Base-by-base conservation (phyloP, 768 basidiomycete genomes). In the Pleurotus sapidus region DNA sequence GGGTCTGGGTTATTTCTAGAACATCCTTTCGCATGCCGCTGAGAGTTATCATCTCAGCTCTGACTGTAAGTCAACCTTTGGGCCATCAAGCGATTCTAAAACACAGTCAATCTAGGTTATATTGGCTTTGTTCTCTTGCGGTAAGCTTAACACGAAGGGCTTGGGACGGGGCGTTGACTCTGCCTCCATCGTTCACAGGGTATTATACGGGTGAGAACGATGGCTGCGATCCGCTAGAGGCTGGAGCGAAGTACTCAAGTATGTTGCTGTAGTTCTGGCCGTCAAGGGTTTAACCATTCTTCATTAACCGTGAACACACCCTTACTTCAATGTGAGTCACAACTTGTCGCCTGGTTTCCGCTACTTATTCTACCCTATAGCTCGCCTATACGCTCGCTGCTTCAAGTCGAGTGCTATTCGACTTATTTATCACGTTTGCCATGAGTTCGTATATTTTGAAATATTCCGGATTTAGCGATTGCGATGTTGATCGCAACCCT, bases 261-360 rank as follows among this genome's bases (percentile, higher is more conserved):
- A 30, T 30, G 6, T 9, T 14, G 17, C 50, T 4, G 17, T 34
- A 53, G 50, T 40, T 23, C 37, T 53, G 20, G 50, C 50, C 5
- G 40, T 53, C 18, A 24, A 34, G 4, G 50, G 4, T 53, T 53
- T 17, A 53, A 53, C 38, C 38, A 39, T 40, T 37, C 30, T 20
- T 15, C 39, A n/a, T 18, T 51, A 24, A 51, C 49, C 18, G 50
- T 53, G 5, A 53, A 53, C 20, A 53, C 50, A 20, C 50, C 50
- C 50, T 15, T 38, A 53, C 50, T 53, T 53, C 38, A 20, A 23
- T 8, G 50, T 53, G 27, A 20, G 20, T 20, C 49, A n/a, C 34
- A 14, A 12, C 12, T 12, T 30, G 8, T 7, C 20, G 20, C 37
- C n/a, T 49, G n/a, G 20, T 30, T 24, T 34, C 7, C 3, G 15